Percentiles rank a stretch among this genome's conserved stretches.
These are phyloP conservation scores for Metarhizium album DNA, from an alignment of 2,329 filamentous ascomycete genomes.

Conservation along the genomic window DNA sequence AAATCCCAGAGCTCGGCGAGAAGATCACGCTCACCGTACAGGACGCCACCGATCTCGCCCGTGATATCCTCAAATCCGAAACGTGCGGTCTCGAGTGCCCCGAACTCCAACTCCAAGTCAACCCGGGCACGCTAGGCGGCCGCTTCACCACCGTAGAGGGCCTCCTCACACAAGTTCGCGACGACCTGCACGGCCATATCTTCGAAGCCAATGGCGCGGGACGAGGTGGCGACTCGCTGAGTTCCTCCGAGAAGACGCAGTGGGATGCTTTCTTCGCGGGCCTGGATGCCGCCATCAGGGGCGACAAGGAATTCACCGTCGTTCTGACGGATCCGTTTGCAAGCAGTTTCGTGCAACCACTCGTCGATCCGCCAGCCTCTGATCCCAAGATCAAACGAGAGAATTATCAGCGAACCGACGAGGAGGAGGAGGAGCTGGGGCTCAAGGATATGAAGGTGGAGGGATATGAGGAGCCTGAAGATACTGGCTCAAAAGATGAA, in stretches of 20 bases:
- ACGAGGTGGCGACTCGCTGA: constrained; percentile 69
- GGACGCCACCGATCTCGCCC: constrained; percentile 60
- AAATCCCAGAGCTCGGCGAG: constrained; percentile 75
- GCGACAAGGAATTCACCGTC: constrained; percentile 70
- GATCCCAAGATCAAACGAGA: constrained; percentile 75
- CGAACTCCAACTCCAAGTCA: constrained; percentile 76
- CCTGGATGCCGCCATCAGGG: constrained; percentile 68
- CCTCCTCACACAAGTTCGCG: constrained; percentile 80
- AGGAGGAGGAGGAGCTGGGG: constrained; percentile 90
- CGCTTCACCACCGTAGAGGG: constrained; percentile 97
- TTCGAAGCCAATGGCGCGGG: constrained; percentile 59
- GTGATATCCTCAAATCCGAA: constrained; percentile 95
- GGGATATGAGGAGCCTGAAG: constrained; percentile 51
- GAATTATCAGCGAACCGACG: constrained; percentile 76
- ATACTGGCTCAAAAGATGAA: constrained; percentile 14
- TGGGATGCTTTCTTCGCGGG: constrained; percentile 77
- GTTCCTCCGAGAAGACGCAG: constrained; percentile 48
- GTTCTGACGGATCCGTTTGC: constrained; percentile 81
- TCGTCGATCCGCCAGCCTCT: constrained; percentile 56
- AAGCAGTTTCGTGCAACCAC: constrained; percentile 86
- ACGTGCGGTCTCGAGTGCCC: constrained; percentile 79
- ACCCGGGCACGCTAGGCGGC: constrained; percentile 87
- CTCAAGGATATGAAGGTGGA: constrained; percentile 89
- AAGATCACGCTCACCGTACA: constrained; percentile 70
- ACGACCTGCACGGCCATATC: constrained; percentile 79